Percentiles rank a stretch among this genome's conserved stretches.
Evolutionary conservation across 2,329 filamentous ascomycete species (phyloP).

Genomic region (Aspergillus brunneoviolaceus): DNA sequence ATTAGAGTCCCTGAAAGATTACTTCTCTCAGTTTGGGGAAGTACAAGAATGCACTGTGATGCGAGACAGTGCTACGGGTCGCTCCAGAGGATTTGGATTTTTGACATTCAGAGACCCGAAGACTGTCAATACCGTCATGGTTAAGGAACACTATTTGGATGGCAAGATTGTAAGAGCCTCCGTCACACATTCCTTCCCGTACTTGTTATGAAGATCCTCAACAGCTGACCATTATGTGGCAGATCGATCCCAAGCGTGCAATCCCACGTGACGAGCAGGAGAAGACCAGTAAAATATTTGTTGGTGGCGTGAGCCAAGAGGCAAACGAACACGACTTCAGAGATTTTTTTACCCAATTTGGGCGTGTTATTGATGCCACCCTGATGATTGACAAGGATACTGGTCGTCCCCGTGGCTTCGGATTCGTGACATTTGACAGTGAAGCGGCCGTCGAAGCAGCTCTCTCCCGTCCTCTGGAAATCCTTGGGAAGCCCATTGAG

Average conservation of each 20-base stretch:
- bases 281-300: slow-evolving; percentile 97
- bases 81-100: slow-evolving; percentile 95
- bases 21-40: slow-evolving; percentile 97
- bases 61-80: slow-evolving; percentile 89
- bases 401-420: slow-evolving; percentile 91
- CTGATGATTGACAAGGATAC: slow-evolving; percentile 99
- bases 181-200: slow-evolving; percentile 10
- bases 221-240: background rate
- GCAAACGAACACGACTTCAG: slow-evolving; percentile 95
- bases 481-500: slow-evolving; percentile 93
- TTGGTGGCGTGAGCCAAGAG: slow-evolving; percentile 95
- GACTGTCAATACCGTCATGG: slow-evolving; percentile 98
- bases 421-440: slow-evolving; percentile 97
- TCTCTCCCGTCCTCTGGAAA: slow-evolving; percentile 79
- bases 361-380: slow-evolving; percentile 92
- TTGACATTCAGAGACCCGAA: slow-evolving; percentile 97
- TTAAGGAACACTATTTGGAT: slow-evolving; percentile 97
- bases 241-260: slow-evolving; percentile 98
- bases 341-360: slow-evolving; percentile 95
- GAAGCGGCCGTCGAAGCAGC: slow-evolving; percentile 93
- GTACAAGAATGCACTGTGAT: slow-evolving; percentile 99
- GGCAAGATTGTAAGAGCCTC: slow-evolving; percentile 82
- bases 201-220: background rate
- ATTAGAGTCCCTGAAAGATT: slow-evolving; percentile 89
- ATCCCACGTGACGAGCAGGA: slow-evolving; percentile 98